phyloP scores from a whole-genome alignment of 2,329 filamentous ascomycete genomes.

The Cylindrodendrum hubeiense region DNA sequence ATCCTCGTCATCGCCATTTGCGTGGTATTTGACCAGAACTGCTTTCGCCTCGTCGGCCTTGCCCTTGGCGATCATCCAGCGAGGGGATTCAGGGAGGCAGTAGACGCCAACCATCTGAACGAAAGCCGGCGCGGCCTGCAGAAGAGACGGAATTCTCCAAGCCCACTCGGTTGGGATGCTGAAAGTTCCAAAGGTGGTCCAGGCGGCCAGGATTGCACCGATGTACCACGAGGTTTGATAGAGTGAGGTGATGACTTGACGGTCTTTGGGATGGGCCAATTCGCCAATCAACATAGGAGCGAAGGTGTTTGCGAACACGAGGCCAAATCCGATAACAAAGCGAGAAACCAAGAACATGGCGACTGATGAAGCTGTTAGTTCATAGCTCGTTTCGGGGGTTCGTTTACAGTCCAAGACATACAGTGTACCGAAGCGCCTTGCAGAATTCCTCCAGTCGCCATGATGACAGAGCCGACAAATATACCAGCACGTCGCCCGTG shows the following conservation, averaged over 20 bases:
- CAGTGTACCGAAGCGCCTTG: too few species aligned
- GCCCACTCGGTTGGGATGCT: constrained; percentile 53
- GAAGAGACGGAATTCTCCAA: constrained; percentile 50
- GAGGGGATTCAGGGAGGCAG: constrained; percentile 71
- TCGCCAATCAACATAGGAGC: constrained; percentile 65
- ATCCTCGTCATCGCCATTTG: constrained; percentile 65
- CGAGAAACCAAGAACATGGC: background rate
- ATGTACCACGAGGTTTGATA: constrained; percentile 64
- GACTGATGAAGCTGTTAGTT: too few species aligned
- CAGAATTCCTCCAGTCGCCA: background rate
- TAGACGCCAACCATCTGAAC: constrained; percentile 48
- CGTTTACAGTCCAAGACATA: too few species aligned
- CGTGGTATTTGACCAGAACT: constrained; percentile 68
- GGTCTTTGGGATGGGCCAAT: constrained; percentile 65
- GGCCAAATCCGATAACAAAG: constrained; percentile 64
- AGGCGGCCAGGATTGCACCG: constrained; percentile 57
- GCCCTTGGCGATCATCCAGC: constrained; percentile 65
- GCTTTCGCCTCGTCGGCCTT: constrained; percentile 60
- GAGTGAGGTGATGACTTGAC: constrained; percentile 63
- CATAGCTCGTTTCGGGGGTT: too few species aligned
- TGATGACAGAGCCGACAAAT: background rate
- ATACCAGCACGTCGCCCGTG: background rate
- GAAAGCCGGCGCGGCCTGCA: constrained; percentile 37
- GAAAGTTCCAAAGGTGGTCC: constrained; percentile 59
- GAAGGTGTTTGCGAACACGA: constrained; percentile 64